Evolutionary conservation across 352 stramenopile species (phyloP).

Genomic region (Globisporangium splendens): DNA sequence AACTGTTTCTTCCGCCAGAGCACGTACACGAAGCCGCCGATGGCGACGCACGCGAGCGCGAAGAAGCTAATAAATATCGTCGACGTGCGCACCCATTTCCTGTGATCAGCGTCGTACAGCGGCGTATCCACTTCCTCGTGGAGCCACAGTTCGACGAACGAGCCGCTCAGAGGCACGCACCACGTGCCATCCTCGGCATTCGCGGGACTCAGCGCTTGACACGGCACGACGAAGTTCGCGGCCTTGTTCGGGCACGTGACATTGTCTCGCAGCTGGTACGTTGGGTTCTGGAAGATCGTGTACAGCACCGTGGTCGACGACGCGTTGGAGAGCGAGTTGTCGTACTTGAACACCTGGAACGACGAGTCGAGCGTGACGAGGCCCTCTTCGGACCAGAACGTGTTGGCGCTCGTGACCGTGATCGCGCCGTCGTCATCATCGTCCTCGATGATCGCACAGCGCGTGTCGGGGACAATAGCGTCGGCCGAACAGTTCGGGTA

Average conservation of each 20-base stretch:
- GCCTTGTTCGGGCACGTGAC: constrained; percentile 24
- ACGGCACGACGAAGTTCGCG: constrained; percentile 46
- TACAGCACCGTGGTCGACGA: constrained; percentile 19
- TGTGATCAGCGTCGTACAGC: constrained; percentile 2
- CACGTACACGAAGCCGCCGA: constrained; percentile 5
- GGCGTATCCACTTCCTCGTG: constrained; percentile 1
- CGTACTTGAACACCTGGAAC: constrained; percentile 36
- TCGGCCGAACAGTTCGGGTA: constrained; percentile 22
- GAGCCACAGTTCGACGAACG: constrained; percentile 43
- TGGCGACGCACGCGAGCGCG: constrained; percentile 9
- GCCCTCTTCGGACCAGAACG: constrained; percentile 44
- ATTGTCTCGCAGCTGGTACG: constrained; percentile 12
- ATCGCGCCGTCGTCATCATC: constrained; percentile 23
- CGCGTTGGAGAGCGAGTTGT: constrained; percentile 1
- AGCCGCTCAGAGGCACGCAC: constrained; percentile 29
- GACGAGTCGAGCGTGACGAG: constrained; percentile 20
- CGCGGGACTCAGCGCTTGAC: constrained; percentile 8
- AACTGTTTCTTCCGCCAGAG: constrained; percentile 2
- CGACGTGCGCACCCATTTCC: constrained; percentile 9
- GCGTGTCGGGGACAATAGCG: constrained; percentile 18
- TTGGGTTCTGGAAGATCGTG: constrained; percentile 44
- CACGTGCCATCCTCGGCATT: constrained; percentile 15
- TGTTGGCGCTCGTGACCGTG: constrained; percentile 1
- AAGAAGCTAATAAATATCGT: constrained; percentile 17
- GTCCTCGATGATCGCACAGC: constrained; percentile 22